Conservation (phyloP, 73 alveolate species). For the Urostyla sp. region DNA sequence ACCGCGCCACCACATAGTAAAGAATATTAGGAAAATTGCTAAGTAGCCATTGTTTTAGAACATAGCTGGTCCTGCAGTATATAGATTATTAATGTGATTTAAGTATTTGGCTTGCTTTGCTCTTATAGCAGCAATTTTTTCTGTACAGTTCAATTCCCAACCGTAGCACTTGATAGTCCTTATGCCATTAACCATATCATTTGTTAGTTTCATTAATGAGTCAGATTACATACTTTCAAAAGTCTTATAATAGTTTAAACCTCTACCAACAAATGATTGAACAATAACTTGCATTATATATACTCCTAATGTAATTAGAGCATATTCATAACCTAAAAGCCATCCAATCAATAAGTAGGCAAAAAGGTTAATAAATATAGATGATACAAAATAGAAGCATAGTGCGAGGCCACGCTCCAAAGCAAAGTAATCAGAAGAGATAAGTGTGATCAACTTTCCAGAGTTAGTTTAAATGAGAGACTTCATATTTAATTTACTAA, state of each 20-base stretch:
- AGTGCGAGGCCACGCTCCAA: conserved; percentile 9
- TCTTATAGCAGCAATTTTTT: background rate
- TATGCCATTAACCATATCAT: conserved; percentile 42
- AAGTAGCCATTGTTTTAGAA: no score
- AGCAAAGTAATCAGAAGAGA: background rate
- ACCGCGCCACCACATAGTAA: no score
- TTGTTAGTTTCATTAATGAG: conserved; percentile 29
- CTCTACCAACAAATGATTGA: background rate
- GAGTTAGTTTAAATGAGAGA: conserved; percentile 10
- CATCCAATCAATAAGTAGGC: conserved; percentile 6
- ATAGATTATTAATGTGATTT: no score
- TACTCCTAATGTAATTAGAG: background rate
- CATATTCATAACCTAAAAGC: conserved; percentile 1
- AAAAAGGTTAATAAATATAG: background rate
- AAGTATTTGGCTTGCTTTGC: background rate
- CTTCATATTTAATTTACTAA: background rate
- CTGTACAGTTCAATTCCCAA: conserved; percentile 45
- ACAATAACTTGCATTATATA: conserved; percentile 4
- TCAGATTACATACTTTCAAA: conserved; percentile 12
- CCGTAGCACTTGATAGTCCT: conserved; percentile 71
- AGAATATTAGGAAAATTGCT: background rate
- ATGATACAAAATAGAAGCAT: background rate
- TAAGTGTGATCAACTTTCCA: conserved; percentile 32
- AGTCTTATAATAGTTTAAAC: background rate
- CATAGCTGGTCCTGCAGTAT: no score